Conservation (phyloP, 2,329 filamentous ascomycete genomes). For the Aspergillus persii region DNA sequence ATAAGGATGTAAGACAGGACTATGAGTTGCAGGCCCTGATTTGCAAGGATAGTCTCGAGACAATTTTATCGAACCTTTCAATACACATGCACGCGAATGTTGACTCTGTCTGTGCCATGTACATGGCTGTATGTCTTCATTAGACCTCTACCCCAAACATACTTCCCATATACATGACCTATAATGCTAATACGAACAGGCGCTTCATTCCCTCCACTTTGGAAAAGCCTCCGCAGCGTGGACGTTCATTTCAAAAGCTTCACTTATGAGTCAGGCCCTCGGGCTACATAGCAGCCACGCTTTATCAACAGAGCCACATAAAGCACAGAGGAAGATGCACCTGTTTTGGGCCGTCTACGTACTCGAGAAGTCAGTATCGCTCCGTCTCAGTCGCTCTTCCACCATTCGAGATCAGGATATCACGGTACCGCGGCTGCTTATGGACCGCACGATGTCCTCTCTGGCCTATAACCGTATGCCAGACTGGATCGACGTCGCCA, state of each 20-base stretch:
- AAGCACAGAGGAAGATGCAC: not conserved
- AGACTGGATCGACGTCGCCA: constrained; percentile 9
- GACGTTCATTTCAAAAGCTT: constrained; percentile 13
- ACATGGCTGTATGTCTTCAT: constrained; percentile 11
- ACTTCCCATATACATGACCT: not conserved
- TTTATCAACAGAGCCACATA: not conserved
- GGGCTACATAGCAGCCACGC: constrained; percentile 8
- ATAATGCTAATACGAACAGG: not conserved
- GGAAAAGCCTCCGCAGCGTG: constrained; percentile 8
- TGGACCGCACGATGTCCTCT: not conserved
- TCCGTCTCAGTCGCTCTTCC: constrained; percentile 3
- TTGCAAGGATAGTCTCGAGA: constrained; percentile 13
- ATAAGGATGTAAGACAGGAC: not conserved
- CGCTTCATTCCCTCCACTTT: constrained; percentile 8
- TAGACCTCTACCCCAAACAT: not conserved
- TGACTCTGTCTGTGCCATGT: constrained; percentile 11
- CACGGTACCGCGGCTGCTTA: not conserved
- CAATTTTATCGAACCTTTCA: constrained; percentile 10
- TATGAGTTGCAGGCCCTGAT: constrained; percentile 8
- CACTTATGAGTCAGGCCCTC: constrained; percentile 9
- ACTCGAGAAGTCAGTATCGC: not conserved
- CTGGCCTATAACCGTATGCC: constrained; percentile 3
- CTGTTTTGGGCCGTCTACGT: constrained; percentile 3
- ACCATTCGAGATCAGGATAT: constrained; percentile 4
- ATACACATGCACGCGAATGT: constrained; percentile 7